These are phyloP conservation scores for Candida arabinofermentans DNA, from an alignment of 805 yeast genomes.

Conservation along the genomic window DNA sequence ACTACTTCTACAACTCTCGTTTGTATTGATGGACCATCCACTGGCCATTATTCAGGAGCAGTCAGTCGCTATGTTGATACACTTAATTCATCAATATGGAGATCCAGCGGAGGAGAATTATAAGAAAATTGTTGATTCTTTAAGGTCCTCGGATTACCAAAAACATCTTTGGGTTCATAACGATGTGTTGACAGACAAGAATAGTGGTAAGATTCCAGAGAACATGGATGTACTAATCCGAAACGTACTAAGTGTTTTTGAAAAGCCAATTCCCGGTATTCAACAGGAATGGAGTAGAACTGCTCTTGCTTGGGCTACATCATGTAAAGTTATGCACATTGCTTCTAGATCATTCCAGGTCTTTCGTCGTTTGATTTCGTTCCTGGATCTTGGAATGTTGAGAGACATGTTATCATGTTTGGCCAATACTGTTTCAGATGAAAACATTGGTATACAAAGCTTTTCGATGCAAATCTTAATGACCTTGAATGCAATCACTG, in stretches of 20 bases:
- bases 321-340: conserved; percentile 94
- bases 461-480: conserved; percentile 95
- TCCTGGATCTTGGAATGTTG: conserved; percentile 82
- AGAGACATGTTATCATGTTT: conserved; percentile 91
- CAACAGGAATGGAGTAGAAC: conserved; percentile 83
- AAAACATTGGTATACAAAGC: conserved; percentile 85
- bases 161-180: conserved; percentile 77
- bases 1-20: conserved; percentile 68
- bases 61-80: conserved; percentile 71
- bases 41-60: conserved; percentile 78
- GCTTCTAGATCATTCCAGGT: conserved; percentile 96
- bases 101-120: conserved; percentile 49
- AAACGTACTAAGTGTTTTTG: conserved; percentile 52
- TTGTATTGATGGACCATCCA: conserved; percentile 86
- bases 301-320: conserved; percentile 91
- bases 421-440: conserved; percentile 90
- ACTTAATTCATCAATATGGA: conserved; percentile 62
- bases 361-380: conserved; percentile 77
- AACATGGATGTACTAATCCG: conserved; percentile 76
- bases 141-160: conserved; percentile 50
- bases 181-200: conserved; percentile 70
- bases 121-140: conserved; percentile 49
- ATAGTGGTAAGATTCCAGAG: conserved; percentile 80
- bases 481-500: conserved; percentile 91
- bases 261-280: conserved; percentile 41